Conservation (phyloP, 768 basidiomycete species). For the Inosperma sp. region DNA sequence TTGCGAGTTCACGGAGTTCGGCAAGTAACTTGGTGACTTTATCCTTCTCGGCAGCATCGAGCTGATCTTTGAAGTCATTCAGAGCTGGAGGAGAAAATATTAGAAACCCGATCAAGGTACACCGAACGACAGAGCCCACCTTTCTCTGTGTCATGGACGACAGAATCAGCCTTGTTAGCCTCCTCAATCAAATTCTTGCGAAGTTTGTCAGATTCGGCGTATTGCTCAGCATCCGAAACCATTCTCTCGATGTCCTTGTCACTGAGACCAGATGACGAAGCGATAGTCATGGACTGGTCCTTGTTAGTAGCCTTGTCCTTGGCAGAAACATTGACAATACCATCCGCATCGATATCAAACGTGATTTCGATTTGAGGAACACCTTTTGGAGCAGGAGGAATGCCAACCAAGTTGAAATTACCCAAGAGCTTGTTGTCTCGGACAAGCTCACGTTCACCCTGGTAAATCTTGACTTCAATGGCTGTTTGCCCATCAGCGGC, state of each 20-base stretch:
- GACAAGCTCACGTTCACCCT: conserved; percentile 98
- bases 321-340: conserved; percentile 96
- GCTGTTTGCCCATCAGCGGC: conserved; percentile 99
- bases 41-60: conserved; percentile 88
- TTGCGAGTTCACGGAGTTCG: conserved; percentile 85
- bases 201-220: conserved; percentile 88
- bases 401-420: conserved; percentile 98
- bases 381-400: conserved; percentile 82
- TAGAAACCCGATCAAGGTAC: not conserved
- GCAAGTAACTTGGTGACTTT: conserved; percentile 84
- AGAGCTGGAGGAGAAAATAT: conserved; percentile 52
- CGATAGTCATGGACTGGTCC: conserved; percentile 96
- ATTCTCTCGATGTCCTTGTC: conserved; percentile 98
- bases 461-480: conserved; percentile 99
- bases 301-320: conserved; percentile 91
- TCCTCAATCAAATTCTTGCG: conserved; percentile 90
- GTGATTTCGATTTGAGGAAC: conserved; percentile 85
- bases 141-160: conserved; percentile 94
- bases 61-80: conserved; percentile 96
- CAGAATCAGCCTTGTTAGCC: conserved; percentile 93
- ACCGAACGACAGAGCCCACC: conserved; percentile 38
- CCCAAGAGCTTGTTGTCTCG: conserved; percentile 98
- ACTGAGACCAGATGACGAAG: conserved; percentile 92
- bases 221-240: conserved; percentile 92
- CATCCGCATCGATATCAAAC: conserved; percentile 96